A percentile compares a stretch with the other conserved stretches of the same genome.
These are phyloP conservation scores for Hypoxylon subgilvum DNA, from an alignment of 495 filamentous ascomycete species.

Conservation along the genomic window DNA sequence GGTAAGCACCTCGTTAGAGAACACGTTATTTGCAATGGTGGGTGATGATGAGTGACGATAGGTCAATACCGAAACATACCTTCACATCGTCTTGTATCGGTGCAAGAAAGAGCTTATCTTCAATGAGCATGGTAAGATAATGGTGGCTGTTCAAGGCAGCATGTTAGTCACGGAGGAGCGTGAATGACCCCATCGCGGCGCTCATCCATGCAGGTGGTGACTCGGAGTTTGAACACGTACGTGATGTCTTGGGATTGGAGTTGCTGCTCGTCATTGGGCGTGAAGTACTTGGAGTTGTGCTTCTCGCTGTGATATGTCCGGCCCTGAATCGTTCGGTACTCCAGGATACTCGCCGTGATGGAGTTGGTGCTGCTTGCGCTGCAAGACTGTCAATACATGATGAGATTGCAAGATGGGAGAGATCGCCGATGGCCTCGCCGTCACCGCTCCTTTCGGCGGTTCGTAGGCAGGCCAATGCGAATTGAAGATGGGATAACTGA, in stretches of 20 bases:
- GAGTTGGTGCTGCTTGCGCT: conserved; percentile 49
- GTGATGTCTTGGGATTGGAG: conserved; percentile 45
- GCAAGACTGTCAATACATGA: conserved; percentile 4
- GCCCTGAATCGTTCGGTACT: conserved; percentile 53
- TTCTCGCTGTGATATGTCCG: conserved; percentile 47
- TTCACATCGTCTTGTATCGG: conserved; percentile 51
- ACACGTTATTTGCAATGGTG: background rate
- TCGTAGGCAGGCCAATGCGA: no score
- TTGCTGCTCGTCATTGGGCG: conserved; percentile 44
- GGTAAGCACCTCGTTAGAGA: background rate
- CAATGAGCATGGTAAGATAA: conserved; percentile 40
- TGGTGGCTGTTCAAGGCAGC: conserved; percentile 38
- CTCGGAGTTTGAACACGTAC: conserved; percentile 8
- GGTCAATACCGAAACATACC: conserved; percentile 1
- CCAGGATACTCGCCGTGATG: conserved; percentile 51
- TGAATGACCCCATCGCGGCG: no score
- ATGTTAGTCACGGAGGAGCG: background rate
- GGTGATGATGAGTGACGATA: background rate
- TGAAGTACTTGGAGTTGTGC: conserved; percentile 36
- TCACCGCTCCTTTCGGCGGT: no score
- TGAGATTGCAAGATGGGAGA: background rate
- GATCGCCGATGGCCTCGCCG: background rate
- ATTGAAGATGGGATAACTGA: conserved; percentile 19
- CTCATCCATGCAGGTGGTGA: background rate
- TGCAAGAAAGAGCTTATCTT: conserved; percentile 62